Conservation (phyloP, 768 basidiomycete species). For the Cystofilobasidium ferigula region DNA sequence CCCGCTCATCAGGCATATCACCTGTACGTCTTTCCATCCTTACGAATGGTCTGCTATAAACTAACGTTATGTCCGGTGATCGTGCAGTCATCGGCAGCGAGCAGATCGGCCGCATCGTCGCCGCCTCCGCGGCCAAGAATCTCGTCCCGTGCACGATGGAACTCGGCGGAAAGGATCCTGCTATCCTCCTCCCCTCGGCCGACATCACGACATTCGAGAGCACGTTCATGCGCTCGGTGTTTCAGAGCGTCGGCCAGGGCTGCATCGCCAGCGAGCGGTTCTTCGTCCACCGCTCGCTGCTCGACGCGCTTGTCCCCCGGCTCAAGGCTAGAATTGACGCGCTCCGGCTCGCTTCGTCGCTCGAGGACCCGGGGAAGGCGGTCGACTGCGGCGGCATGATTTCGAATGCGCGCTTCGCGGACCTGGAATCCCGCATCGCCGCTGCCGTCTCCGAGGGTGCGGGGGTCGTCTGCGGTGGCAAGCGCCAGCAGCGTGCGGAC, state of each 20-base stretch:
- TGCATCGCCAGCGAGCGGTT: constrained; percentile 94
- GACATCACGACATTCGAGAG: constrained; percentile 48
- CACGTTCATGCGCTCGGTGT: constrained; percentile 15
- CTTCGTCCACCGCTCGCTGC: constrained; percentile 63
- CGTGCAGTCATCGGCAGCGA: constrained; percentile 38
- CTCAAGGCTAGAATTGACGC: constrained; percentile 45
- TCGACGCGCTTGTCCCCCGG: not conserved
- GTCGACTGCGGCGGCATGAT: constrained; percentile 88
- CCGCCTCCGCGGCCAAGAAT: constrained; percentile 68
- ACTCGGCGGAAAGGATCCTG: constrained; percentile 93
- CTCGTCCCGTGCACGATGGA: constrained; percentile 88
- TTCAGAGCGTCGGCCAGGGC: constrained; percentile 51
- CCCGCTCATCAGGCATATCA: constrained; percentile 82
- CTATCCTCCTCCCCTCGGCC: constrained; percentile 74
- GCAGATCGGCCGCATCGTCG: constrained; percentile 50
- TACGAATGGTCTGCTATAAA: no score
- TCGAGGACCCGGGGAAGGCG: constrained; percentile 38
- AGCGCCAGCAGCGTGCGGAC: constrained; percentile 40
- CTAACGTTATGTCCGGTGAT: not conserved
- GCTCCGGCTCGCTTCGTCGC: constrained; percentile 63
- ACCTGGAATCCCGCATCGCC: constrained; percentile 51
- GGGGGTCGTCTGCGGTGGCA: constrained; percentile 53
- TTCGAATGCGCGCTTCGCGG: constrained; percentile 55
- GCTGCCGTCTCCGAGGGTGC: constrained; percentile 63
- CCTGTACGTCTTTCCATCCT: constrained; percentile 39